Conservation (phyloP, 306 rosid genomes). For the Sphenostylis stenocarpa region DNA sequence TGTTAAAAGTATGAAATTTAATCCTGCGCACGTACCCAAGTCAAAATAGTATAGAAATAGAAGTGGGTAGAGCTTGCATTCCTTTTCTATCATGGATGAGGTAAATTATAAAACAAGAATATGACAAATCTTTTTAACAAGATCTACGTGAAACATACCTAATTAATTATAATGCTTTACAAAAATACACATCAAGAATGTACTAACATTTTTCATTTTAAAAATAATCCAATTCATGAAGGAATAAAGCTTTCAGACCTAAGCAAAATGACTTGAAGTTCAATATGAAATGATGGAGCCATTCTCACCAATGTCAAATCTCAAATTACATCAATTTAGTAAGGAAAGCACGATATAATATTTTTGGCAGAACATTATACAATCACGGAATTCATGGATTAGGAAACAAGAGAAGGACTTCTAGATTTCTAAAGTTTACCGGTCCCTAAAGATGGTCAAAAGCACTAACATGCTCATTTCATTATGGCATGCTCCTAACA, state of each 20-base stretch:
- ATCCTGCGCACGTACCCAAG: too few species aligned
- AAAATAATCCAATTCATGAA: background rate
- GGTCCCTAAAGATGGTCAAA: slow-evolving; percentile 10
- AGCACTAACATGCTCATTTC: slow-evolving; percentile 19
- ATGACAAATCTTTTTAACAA: too few species aligned
- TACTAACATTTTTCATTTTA: background rate
- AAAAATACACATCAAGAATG: background rate
- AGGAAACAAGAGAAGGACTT: slow-evolving; percentile 11
- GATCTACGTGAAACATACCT: too few species aligned
- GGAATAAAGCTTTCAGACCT: background rate
- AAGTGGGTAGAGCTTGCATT: too few species aligned
- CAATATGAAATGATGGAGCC: background rate
- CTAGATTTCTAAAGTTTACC: slow-evolving; percentile 20
- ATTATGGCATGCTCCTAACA: slow-evolving; percentile 10
- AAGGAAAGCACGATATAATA: slow-evolving; percentile 12
- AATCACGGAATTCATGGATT: slow-evolving; percentile 26
- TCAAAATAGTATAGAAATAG: too few species aligned
- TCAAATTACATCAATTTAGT: slow-evolving; percentile 18
- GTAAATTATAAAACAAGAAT: too few species aligned
- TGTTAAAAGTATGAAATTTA: too few species aligned
- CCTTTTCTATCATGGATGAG: too few species aligned
- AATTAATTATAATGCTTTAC: background rate
- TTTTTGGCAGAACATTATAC: slow-evolving; percentile 23
- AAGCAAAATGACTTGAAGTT: background rate
- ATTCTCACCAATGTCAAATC: slow-evolving; percentile 19